Conservation (phyloP, 164 flowering plant genomes). For the Vitis riparia region DNA sequence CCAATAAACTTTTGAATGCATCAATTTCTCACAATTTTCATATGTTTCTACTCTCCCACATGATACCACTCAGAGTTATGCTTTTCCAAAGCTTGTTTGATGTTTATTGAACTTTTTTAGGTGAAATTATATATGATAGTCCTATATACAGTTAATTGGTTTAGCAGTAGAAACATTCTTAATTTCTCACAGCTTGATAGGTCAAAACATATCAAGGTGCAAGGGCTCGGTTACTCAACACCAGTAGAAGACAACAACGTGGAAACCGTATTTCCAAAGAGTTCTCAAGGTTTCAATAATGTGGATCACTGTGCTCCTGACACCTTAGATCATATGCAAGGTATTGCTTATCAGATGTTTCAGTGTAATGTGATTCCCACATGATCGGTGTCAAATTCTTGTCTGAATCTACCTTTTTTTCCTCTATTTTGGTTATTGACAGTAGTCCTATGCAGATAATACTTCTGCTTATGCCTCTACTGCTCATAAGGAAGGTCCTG, state of each 20-base stretch:
- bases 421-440: neutral
- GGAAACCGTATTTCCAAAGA: constrained; percentile 17
- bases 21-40: neutral
- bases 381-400: no score
- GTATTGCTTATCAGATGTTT: constrained; percentile 28
- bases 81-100: no score
- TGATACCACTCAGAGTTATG: no score
- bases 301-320: constrained; percentile 51
- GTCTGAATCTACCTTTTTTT: neutral
- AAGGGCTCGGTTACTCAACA: constrained; percentile 10
- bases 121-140: neutral
- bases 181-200: constrained; percentile 58
- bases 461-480: constrained; percentile 25
- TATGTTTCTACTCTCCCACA: neutral
- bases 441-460: constrained; percentile 29
- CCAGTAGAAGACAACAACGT: constrained; percentile 16
- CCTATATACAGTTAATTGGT: neutral
- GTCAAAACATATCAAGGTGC: constrained; percentile 24
- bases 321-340: constrained; percentile 51
- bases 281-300: constrained; percentile 15
- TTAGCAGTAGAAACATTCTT: constrained; percentile 27
- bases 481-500: constrained; percentile 14
- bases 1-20: no score
- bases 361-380: no score
- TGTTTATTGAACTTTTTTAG: neutral